Evolutionary conservation across 306 rosid genomes (phyloP).

Genomic region (Mimosa pudica): DNA sequence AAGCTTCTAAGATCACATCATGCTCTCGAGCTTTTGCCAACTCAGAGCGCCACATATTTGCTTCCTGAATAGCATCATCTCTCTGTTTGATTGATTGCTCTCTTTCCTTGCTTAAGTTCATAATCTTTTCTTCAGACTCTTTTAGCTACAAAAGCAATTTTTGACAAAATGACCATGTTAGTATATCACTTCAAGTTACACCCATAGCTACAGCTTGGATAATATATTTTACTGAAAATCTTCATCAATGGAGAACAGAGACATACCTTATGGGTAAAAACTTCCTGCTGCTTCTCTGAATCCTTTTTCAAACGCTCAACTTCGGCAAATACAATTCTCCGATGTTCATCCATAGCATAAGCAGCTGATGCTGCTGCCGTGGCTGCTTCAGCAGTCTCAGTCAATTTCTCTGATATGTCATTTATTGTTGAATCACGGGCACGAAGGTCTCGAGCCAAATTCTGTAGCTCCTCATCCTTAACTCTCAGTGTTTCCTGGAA

Average conservation of each 20-base stretch:
- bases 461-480: constrained; percentile 95
- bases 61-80: constrained; percentile 84
- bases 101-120: constrained; percentile 65
- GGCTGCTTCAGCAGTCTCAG: constrained; percentile 99
- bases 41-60: constrained; percentile 95
- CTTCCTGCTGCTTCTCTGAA: constrained; percentile 65
- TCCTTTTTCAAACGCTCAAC: constrained; percentile 70
- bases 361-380: constrained; percentile 99
- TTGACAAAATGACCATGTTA: constrained; percentile 30
- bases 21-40: constrained; percentile 95
- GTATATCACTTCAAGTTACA: constrained; percentile 24
- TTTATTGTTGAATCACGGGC: constrained; percentile 92
- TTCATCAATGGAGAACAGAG: neutral
- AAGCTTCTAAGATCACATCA: constrained; percentile 84
- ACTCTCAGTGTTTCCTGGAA: constrained; percentile 86
- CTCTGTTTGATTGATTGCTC: constrained; percentile 77
- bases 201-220: neutral
- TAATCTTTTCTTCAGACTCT: constrained; percentile 66
- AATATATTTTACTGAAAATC: constrained; percentile 5
- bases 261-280: constrained; percentile 63
- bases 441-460: constrained; percentile 87
- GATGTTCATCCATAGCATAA: constrained; percentile 84
- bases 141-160: constrained; percentile 52
- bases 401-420: constrained; percentile 86
- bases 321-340: constrained; percentile 77